Base-by-base conservation (phyloP, 139 green algal species). In the Picochlorum sp. region DNA sequence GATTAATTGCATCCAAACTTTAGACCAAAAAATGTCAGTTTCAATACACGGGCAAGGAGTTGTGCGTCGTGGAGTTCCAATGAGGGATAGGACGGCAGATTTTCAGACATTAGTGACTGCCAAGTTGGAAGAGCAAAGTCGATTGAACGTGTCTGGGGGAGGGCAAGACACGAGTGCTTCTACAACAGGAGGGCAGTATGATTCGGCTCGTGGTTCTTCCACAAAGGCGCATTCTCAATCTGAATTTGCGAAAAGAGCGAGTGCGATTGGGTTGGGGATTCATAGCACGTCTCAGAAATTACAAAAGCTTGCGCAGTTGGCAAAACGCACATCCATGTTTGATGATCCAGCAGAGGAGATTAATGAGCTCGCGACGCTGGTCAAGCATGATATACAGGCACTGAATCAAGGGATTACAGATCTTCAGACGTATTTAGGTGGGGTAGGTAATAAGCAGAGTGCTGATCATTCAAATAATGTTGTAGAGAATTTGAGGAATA, bases 321-420 rank as follows among this genome's bases (percentile, higher is more conserved):
- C 94, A 2, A 96, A 95, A 77, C 85, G 89, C 24, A 97, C 89
- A 8, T 92, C 84, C 20, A 95, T 93, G 79, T 99, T 99, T 74
- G 92, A 99, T 68, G 93, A 99, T 69, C 90, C 90, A 0, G 82
- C 89, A 18, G 57, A 73, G 34, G 90, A 98, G 70, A 95, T 98
- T 56, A 84, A 91, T 57, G 90, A 97, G 60, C 75, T 98, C 20
- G 61, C 69, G 20, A 73, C 63, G 7, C 72, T 95, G 56, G 88
- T 98, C 59, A 98, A 98, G 74, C 74, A 86, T 66, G 88, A 95
- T 73, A 94, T 95, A 41, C 82, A 90, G 65, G 77, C 67, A 13
- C 70, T 97, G 16, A 97, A 96, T 76, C 62, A 57, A 23, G 65
- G 71, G 8, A 89, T 97, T 23, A 78, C 78, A 6, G 90, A 97